Evolutionary conservation across 139 green algal species (phyloP).

Genomic region (Parachlorella kessleri): DNA sequence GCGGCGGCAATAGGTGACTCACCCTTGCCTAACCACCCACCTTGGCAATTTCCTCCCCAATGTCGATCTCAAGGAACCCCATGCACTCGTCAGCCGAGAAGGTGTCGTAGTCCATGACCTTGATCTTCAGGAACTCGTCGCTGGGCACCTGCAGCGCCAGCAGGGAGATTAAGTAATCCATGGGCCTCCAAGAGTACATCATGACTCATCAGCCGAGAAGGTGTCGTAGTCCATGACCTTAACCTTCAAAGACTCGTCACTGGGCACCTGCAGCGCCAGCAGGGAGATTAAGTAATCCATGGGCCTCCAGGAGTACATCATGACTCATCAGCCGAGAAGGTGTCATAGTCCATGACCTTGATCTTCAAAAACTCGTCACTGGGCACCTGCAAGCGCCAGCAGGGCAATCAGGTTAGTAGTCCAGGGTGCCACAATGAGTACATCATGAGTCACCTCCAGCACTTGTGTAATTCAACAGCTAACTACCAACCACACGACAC

Average conservation of each 20-base stretch:
- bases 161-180: not conserved
- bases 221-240: constrained; percentile 49
- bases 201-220: constrained; percentile 17
- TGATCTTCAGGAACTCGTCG: constrained; percentile 33
- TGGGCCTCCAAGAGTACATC: not conserved
- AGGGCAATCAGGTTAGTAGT: not conserved
- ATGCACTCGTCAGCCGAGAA: constrained; percentile 33
- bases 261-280: constrained; percentile 30
- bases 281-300: not conserved
- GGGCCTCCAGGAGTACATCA: not conserved
- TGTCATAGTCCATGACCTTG: constrained; percentile 49
- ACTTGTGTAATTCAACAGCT: no score
- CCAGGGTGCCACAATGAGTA: not conserved
- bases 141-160: constrained; percentile 32
- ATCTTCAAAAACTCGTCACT: constrained; percentile 33
- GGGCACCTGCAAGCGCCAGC: constrained; percentile 31
- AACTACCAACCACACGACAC: no score
- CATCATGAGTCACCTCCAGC: constrained; percentile 10
- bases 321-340: constrained; percentile 15
- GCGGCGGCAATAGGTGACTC: no score
- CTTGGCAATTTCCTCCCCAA: constrained; percentile 30
- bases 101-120: constrained; percentile 48
- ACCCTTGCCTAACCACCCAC: not conserved
- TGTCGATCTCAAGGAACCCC: constrained; percentile 40
- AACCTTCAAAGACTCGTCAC: constrained; percentile 32